Evolutionary conservation across 768 basidiomycete genomes (phyloP), one percentile per base, ranked within the genome.

Genomic region (Baorangia bicolor): DNA sequence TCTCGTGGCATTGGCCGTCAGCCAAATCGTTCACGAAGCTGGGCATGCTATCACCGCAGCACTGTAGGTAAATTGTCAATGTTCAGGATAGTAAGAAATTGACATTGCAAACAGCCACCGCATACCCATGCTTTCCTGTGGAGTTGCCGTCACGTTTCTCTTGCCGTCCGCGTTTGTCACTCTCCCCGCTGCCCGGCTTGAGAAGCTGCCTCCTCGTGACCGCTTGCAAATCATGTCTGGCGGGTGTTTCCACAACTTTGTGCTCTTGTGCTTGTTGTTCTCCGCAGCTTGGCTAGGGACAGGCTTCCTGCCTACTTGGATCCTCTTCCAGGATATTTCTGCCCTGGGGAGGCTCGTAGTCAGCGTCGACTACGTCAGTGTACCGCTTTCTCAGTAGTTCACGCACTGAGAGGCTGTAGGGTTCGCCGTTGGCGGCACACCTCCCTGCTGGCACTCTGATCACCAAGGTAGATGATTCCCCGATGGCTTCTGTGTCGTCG

Each of bases 11-110:
- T 76, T 94, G 16, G 76, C 86, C 43, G 23, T 82, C 10, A 79
- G 81, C 51, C 92, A 93, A 69, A 61, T 86, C n/a, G 66, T 89
- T 20, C 92, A 94, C 60, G 92, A 95, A 72, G 69, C 81, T 0
- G 92, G 92, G 7, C 92, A 95, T 69, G 88, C 86, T 13, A 64
- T 93, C 41, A 75, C 85, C 10, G 92, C 87, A 13, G 87, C 90
- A 20, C 64, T 87, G 89, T 92, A 69, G 65, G 88, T 72, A 21
- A 40, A 21, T 16, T 4, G 11, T 11, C 6, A 18, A 7, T 37
- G 5, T 45, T n/a, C 1, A 4, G 39, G 10, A 47, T 6, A 27
- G 27, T 9, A 4, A 14, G 30, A 16, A 25, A 33, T 39, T 66
- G 28, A 68, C 30, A 2, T n/a, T 14, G 1, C 34, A 31, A 18